Conservation (phyloP, 108 stramenopile species). For the Fistulifera solaris region DNA sequence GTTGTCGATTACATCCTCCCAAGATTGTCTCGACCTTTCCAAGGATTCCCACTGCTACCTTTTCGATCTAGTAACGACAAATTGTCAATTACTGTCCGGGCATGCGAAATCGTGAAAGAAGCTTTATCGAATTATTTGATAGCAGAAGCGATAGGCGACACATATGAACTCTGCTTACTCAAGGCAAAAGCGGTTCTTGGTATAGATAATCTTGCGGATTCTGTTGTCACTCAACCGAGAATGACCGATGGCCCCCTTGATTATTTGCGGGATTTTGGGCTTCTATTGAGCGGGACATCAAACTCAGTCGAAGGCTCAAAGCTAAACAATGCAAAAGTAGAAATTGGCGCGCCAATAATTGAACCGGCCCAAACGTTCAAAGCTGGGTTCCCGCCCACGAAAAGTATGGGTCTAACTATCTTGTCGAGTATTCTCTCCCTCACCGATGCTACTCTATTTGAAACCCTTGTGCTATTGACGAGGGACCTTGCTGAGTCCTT, state of each 20-base stretch:
- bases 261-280: slow-evolving; percentile 7
- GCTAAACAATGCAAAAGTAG: neutral
- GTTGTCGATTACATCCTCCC: slow-evolving; percentile 64
- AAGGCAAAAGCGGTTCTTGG: slow-evolving; percentile 23
- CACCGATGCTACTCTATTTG: slow-evolving; percentile 33
- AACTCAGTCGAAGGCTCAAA: neutral
- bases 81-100: slow-evolving; percentile 45
- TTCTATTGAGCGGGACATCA: slow-evolving; percentile 10
- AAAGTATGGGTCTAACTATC: slow-evolving; percentile 42
- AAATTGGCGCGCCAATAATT: slow-evolving; percentile 9
- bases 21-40: slow-evolving; percentile 36
- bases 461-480: slow-evolving; percentile 33
- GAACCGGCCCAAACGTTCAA: neutral
- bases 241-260: neutral
- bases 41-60: slow-evolving; percentile 13
- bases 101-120: slow-evolving; percentile 64
- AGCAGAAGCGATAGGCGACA: slow-evolving; percentile 9
- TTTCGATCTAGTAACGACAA: slow-evolving; percentile 52
- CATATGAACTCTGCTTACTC: neutral
- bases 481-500: slow-evolving; percentile 25
- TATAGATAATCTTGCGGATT: slow-evolving; percentile 9
- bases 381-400: slow-evolving; percentile 23
- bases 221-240: slow-evolving; percentile 1
- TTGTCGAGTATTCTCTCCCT: slow-evolving; percentile 36
- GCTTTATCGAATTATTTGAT: slow-evolving; percentile 45